phyloP scores from a whole-genome alignment of 768 basidiomycete species.

The Tulasnella calospora region DNA sequence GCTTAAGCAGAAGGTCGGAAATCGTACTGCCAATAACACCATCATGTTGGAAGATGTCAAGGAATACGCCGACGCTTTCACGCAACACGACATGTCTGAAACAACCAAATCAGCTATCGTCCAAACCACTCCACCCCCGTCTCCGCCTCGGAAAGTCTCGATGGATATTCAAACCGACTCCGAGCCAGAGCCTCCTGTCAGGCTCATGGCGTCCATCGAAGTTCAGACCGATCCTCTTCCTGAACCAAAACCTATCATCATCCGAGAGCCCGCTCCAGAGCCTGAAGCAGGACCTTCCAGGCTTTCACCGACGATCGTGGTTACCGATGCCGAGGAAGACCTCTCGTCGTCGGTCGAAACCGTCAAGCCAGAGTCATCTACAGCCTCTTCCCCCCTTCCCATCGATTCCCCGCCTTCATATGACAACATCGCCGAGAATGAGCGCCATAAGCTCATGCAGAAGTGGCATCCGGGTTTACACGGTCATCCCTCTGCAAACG shows the following conservation, averaged over 20 bases:
- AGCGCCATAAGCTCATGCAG: conserved; percentile 45
- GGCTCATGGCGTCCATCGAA: conserved; percentile 34
- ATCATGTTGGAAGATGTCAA: conserved; percentile 41
- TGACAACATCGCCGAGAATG: conserved; percentile 47
- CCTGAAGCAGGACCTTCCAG: conserved; percentile 38
- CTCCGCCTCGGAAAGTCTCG: conserved; percentile 42
- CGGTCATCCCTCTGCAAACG: background rate
- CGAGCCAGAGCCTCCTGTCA: conserved; percentile 23
- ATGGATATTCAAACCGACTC: conserved; percentile 55
- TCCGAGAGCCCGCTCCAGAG: conserved; percentile 40
- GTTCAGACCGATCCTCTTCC: conserved; percentile 37
- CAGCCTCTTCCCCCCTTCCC: conserved; percentile 38
- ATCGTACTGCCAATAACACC: conserved; percentile 46
- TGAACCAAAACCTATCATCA: conserved; percentile 40
- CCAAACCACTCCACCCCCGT: conserved; percentile 62
- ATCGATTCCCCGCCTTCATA: conserved; percentile 59
- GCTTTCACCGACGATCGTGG: conserved; percentile 43
- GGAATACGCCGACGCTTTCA: conserved; percentile 70
- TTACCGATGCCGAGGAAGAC: conserved; percentile 43
- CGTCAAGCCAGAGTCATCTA: conserved; percentile 31
- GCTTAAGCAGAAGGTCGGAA: conserved; percentile 56
- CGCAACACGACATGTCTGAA: conserved; percentile 60
- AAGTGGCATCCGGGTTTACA: conserved; percentile 62
- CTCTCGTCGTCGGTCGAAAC: conserved; percentile 57
- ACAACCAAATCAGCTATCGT: conserved; percentile 46